Percentiles rank a stretch among this genome's conserved stretches.
phyloP scores from a whole-genome alignment of 176 grass and related monocot genomes.

The Bromus sterilis region DNA sequence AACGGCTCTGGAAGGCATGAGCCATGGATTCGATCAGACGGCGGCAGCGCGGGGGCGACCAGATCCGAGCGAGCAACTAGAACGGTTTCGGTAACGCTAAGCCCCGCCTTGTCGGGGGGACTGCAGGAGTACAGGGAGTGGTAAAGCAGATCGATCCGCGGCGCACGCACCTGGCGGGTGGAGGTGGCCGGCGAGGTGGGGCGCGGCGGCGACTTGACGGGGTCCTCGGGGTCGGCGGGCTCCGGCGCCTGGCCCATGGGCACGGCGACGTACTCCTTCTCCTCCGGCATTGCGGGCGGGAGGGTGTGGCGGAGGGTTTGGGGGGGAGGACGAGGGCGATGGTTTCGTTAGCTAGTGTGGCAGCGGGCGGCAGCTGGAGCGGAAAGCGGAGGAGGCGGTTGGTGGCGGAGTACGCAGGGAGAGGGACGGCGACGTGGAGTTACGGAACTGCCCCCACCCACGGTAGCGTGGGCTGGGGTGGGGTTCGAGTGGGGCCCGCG shows the following conservation, averaged over 20 bases:
- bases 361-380: neutral
- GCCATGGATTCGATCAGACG: neutral
- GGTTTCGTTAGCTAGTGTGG: neutral
- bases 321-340: neutral
- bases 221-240: constrained; percentile 65
- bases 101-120: neutral
- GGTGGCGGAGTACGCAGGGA: constrained; percentile 9
- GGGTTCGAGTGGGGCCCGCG: neutral
- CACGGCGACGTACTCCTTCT: constrained; percentile 76
- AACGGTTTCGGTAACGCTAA: neutral
- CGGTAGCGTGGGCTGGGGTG: too few species aligned
- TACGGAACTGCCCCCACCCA: constrained; percentile 3
- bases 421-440: neutral
- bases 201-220: constrained; percentile 62
- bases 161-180: constrained; percentile 67
- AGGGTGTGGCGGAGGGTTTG: neutral
- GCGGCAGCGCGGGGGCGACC: neutral
- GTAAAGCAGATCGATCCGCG: neutral
- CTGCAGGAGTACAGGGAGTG: neutral
- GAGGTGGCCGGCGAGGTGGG: constrained; percentile 70
- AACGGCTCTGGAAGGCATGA: neutral
- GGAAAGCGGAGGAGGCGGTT: neutral
- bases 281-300: constrained; percentile 60
- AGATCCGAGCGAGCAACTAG: constrained; percentile 21
- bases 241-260: constrained; percentile 68